Percentiles rank a stretch among this genome's conserved stretches.
These are phyloP conservation scores for Coccomyxa subellipsoidea DNA, from an alignment of 163 green algal species.

Conservation along the genomic window DNA sequence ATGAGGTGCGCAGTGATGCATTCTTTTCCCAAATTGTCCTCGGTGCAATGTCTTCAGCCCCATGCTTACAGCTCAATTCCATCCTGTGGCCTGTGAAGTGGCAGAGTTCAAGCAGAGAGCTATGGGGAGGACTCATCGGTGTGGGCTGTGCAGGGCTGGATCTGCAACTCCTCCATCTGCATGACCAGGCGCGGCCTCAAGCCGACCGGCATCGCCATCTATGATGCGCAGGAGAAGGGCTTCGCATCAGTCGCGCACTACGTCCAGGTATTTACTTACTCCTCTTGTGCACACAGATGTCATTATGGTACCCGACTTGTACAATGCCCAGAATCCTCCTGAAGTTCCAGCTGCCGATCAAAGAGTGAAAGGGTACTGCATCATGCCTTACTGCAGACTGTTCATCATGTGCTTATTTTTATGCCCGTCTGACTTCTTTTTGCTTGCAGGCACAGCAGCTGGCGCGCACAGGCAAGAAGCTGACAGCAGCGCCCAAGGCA, in stretches of 20 bases:
- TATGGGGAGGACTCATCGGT: no score
- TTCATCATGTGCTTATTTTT: no score
- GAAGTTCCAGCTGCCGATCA: no score
- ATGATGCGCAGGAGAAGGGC: conserved; percentile 52
- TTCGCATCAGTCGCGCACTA: conserved; percentile 62
- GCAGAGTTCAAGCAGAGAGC: no score
- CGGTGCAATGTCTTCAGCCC: not conserved
- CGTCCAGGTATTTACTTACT: conserved; percentile 29
- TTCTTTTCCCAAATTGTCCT: not conserved
- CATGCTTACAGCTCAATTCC: not conserved
- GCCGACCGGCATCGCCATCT: conserved; percentile 71
- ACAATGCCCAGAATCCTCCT: not conserved
- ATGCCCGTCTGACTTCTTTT: no score
- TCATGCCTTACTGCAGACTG: no score
- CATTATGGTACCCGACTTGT: not conserved
- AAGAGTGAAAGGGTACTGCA: no score
- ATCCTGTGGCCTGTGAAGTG: no score
- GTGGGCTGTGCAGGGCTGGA: conserved; percentile 48
- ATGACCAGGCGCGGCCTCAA: conserved; percentile 56
- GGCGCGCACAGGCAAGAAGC: not conserved
- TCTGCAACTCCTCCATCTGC: conserved; percentile 74
- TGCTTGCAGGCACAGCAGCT: not conserved
- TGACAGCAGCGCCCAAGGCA: not conserved
- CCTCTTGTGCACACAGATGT: no score
- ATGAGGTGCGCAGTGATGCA: conserved; percentile 27